Evolutionary conservation across 2,329 filamentous ascomycete species (phyloP).

Genomic region (Dothidotthia symphoricarpi): DNA sequence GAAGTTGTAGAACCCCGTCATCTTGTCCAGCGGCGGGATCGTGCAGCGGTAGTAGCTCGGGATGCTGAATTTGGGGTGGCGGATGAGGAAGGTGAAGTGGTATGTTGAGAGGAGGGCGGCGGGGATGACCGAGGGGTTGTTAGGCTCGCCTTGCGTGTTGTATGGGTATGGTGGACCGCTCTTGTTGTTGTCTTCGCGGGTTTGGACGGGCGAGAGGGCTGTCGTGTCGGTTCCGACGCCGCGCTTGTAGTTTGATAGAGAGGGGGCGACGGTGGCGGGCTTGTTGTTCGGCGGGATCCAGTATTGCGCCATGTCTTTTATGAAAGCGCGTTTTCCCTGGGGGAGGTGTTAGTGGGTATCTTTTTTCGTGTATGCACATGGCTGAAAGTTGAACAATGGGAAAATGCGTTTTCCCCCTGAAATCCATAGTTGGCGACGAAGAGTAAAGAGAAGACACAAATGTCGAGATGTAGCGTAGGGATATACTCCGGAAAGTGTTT

Average conservation of each 20-base stretch:
- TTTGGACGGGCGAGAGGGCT: constrained; percentile 36
- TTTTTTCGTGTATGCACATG: no score
- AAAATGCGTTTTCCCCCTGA: no score
- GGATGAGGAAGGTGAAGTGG: constrained; percentile 95
- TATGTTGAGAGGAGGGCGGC: constrained; percentile 71
- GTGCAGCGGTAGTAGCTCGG: constrained; percentile 95
- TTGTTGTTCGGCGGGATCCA: constrained; percentile 72
- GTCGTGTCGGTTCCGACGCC: constrained; percentile 57
- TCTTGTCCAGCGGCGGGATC: constrained; percentile 75
- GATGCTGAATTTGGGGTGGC: constrained; percentile 86
- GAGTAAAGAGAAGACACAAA: no score
- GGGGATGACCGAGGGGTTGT: constrained; percentile 85
- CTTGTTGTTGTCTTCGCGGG: constrained; percentile 15
- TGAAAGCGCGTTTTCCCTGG: constrained; percentile 87
- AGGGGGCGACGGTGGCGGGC: constrained; percentile 70
- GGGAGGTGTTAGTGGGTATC: constrained; percentile 19
- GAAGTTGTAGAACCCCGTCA: constrained; percentile 85
- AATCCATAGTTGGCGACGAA: no score
- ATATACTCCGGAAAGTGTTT: no score
- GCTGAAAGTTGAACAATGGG: no score
- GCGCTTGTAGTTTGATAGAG: constrained; percentile 61
- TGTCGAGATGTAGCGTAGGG: no score
- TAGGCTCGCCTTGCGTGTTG: constrained; percentile 57
- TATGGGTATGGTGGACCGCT: constrained; percentile 56
- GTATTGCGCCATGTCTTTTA: constrained; percentile 98